phyloP scores from a whole-genome alignment of 352 stramenopile species.

The Globisporangium polare region DNA sequence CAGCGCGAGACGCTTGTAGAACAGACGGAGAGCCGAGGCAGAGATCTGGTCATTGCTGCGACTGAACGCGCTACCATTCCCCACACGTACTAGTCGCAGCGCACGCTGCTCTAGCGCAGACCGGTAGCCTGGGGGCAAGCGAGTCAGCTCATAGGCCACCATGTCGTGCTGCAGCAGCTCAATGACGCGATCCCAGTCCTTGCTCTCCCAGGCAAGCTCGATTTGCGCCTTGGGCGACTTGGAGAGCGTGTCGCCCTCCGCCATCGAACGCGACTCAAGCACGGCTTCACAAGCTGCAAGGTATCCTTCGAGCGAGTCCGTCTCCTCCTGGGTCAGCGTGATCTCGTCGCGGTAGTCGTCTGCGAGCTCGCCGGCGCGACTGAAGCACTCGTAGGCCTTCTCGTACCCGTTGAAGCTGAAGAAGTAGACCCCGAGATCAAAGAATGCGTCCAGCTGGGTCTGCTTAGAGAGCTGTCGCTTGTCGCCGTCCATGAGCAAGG shows the following conservation, averaged over 20 bases:
- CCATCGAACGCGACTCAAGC: slow-evolving; percentile 40
- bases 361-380: slow-evolving; percentile 47
- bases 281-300: slow-evolving; percentile 66
- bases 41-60: slow-evolving; percentile 18
- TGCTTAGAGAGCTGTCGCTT: slow-evolving; percentile 35
- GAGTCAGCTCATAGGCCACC: slow-evolving; percentile 29
- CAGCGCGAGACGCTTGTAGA: slow-evolving; percentile 52
- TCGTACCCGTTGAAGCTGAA: slow-evolving; percentile 76
- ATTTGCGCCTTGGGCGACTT: slow-evolving; percentile 36
- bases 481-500: slow-evolving; percentile 39
- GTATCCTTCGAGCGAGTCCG: slow-evolving; percentile 57
- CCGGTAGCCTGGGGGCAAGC: slow-evolving; percentile 32
- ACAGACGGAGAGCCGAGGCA: slow-evolving; percentile 27
- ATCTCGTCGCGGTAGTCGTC: slow-evolving; percentile 30
- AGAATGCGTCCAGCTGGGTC: slow-evolving; percentile 57
- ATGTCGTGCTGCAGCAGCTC: slow-evolving; percentile 43
- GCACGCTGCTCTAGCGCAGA: slow-evolving; percentile 43
- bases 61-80: slow-evolving; percentile 18
- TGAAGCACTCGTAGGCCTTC: slow-evolving; percentile 76
- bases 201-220: slow-evolving; percentile 40
- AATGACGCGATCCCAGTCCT: slow-evolving; percentile 49
- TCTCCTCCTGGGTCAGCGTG: slow-evolving; percentile 23
- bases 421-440: slow-evolving; percentile 67
- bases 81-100: slow-evolving; percentile 36
- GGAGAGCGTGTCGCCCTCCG: slow-evolving; percentile 25